Percentiles rank a stretch among this genome's conserved stretches.
These are phyloP conservation scores for Scytalidium sp. DNA, from an alignment of 2,329 filamentous ascomycete species.

Conservation along the genomic window DNA sequence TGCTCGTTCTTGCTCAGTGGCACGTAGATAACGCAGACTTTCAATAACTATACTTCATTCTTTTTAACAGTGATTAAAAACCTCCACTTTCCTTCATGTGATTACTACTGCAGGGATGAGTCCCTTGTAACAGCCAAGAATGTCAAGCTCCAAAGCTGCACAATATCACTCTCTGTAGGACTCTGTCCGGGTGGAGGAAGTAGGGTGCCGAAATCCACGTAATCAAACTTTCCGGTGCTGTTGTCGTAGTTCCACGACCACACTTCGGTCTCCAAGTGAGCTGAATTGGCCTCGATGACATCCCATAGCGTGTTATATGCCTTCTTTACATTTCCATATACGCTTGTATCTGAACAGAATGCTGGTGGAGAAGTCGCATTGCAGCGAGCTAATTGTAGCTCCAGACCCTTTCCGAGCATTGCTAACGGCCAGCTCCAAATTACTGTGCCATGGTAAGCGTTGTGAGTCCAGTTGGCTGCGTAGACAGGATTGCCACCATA, in stretches of 20 bases:
- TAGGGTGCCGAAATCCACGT: slow-evolving; percentile 48
- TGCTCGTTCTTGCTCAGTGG: too few relatives aligned
- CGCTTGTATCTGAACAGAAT: slow-evolving; percentile 45
- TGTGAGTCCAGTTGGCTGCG: slow-evolving; percentile 50
- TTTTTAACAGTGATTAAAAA: too few relatives aligned
- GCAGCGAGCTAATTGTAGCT: slow-evolving; percentile 55
- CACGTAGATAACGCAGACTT: too few relatives aligned
- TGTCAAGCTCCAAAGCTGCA: slow-evolving; percentile 56
- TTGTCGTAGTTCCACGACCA: slow-evolving; percentile 59
- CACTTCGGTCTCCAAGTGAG: slow-evolving; percentile 53
- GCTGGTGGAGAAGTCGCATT: slow-evolving; percentile 28
- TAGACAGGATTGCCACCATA: slow-evolving; percentile 46
- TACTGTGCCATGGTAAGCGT: slow-evolving; percentile 61
- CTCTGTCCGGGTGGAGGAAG: slow-evolving; percentile 42
- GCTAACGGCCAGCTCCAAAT: slow-evolving; percentile 64
- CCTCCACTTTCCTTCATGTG: neutral
- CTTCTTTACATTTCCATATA: slow-evolving; percentile 40
- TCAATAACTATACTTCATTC: too few relatives aligned
- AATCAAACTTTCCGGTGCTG: slow-evolving; percentile 37
- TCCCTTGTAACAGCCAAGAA: slow-evolving; percentile 50
- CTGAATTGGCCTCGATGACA: slow-evolving; percentile 52
- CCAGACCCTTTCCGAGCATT: slow-evolving; percentile 61
- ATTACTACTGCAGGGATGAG: too few relatives aligned
- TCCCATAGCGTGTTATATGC: slow-evolving; percentile 63
- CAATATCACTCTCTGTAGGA: slow-evolving; percentile 48